Evolutionary conservation across 1,284 basidiomycete genomes (phyloP), one percentile per base, ranked within the genome.

Genomic region (Pseudozyma thailandica): DNA sequence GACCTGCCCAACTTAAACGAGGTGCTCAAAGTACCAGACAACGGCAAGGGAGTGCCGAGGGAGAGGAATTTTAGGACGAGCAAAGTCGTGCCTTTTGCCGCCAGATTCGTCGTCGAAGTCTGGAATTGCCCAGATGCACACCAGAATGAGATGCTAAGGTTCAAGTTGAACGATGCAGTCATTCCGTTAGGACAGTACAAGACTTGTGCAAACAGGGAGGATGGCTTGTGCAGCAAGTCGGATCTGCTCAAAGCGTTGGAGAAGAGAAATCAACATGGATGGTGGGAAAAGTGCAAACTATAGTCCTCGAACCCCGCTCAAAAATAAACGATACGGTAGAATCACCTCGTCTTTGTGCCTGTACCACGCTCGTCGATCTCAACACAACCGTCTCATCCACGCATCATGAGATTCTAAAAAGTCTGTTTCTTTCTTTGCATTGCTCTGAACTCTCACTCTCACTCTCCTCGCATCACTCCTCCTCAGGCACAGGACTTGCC

Each of bases 81-180:
- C 31, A 62, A 74, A 35, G 39, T 81, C 1, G 79, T 79, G 0
- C 80, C 80, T 2, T 82, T 81, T 52, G 79, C 68, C 7, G 80
- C 79, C 6, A 46, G 80, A 18, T 58, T 82, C 3, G 53, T 77
- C 1, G 68, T 81, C 26, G 79, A 81, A 43, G 69, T 73, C 16
- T 75, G 74, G 59, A 31, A 39, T 6, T 81, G 79, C 50, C 4
- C 31, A 7, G n/a, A 33, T 4, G 3, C 10, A 10, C 8, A 41
- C 8, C 20, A 20, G 10, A 44, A 30, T 13, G 42, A 58, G 27
- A 33, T 45, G 64, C 35, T 64, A 4, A 53, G 72, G 33, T 57
- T 72, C 28, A 72, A 68, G 46, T 38, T 78, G 30, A 78, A 78
- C 42, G 77, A 81, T 39, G 79, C 79, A 1, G 58, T 80, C 18